These are phyloP conservation scores for Mrakia hoshinonis DNA, from an alignment of 768 basidiomycete species.

Conservation along the genomic window DNA sequence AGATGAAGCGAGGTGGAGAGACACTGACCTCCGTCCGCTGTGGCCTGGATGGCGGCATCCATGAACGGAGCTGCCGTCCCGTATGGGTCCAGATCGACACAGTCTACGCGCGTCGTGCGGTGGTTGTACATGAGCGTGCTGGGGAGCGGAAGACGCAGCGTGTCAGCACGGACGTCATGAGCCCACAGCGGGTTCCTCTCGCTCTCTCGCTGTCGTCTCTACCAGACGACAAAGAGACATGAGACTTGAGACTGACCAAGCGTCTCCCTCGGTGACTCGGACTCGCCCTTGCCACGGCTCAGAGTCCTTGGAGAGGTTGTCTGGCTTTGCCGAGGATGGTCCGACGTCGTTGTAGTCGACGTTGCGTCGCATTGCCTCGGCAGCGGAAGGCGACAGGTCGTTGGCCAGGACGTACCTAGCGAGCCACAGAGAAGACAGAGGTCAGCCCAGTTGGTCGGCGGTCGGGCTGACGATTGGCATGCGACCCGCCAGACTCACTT, in stretches of 20 bases:
- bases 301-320: neutral
- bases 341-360: constrained; percentile 66
- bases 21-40: constrained; percentile 70
- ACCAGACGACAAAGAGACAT: neutral
- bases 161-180: neutral
- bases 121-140: constrained; percentile 88
- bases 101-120: constrained; percentile 70
- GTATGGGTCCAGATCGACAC: constrained; percentile 96
- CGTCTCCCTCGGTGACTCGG: constrained; percentile 82
- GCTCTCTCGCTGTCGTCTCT: neutral
- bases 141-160: neutral
- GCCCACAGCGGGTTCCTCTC: neutral
- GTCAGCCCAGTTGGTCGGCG: neutral
- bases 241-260: constrained; percentile 54
- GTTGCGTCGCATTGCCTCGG: constrained; percentile 76
- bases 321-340: constrained; percentile 34
- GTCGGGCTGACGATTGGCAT: too few species aligned
- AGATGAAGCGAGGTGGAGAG: neutral
- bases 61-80: constrained; percentile 96
- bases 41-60: constrained; percentile 80
- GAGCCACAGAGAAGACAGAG: neutral
- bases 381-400: constrained; percentile 74
- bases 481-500: constrained; percentile 50
- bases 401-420: constrained; percentile 85
- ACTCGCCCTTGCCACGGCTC: constrained; percentile 49